phyloP scores from a whole-genome alignment of 495 filamentous ascomycete species.

The Aspergillus olivimuriae region DNA sequence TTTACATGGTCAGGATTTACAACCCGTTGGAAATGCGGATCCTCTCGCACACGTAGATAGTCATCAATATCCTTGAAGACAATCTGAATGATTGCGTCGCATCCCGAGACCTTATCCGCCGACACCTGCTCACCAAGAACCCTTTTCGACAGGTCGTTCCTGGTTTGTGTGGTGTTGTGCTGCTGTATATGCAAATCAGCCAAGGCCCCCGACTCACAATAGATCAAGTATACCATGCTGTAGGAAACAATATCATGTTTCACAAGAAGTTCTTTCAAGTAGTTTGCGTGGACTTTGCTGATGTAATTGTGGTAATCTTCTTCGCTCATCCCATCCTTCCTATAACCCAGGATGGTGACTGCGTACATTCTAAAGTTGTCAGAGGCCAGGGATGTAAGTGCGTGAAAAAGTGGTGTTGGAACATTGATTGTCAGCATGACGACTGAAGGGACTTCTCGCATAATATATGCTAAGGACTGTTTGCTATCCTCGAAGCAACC shows the following conservation, averaged over 20 bases:
- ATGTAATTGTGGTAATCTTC: slow-evolving; percentile 8
- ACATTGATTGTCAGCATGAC: neutral
- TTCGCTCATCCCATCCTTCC: slow-evolving; percentile 8
- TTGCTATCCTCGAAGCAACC: too few relatives aligned
- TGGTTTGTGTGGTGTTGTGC: too few relatives aligned
- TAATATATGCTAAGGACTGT: too few relatives aligned
- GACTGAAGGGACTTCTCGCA: too few relatives aligned
- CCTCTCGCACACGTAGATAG: slow-evolving; percentile 1
- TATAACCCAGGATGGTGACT: slow-evolving; percentile 3
- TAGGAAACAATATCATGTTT: slow-evolving; percentile 3
- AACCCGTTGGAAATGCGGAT: slow-evolving; percentile 3
- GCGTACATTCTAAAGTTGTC: neutral
- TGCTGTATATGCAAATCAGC: too few relatives aligned
- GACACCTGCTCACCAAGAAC: too few relatives aligned
- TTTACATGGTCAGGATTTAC: slow-evolving; percentile 6
- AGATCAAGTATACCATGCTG: slow-evolving; percentile 6
- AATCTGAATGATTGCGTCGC: slow-evolving; percentile 4
- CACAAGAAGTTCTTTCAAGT: neutral
- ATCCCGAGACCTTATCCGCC: too few relatives aligned
- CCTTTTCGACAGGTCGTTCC: too few relatives aligned
- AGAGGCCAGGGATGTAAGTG: too few relatives aligned
- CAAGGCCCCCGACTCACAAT: too few relatives aligned
- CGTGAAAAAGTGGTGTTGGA: too few relatives aligned
- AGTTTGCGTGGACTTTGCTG: neutral
- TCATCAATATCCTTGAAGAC: slow-evolving; percentile 5